phyloP scores from a whole-genome alignment of 176 grass and related monocot genomes.

The Rhynchospora tenuis region DNA sequence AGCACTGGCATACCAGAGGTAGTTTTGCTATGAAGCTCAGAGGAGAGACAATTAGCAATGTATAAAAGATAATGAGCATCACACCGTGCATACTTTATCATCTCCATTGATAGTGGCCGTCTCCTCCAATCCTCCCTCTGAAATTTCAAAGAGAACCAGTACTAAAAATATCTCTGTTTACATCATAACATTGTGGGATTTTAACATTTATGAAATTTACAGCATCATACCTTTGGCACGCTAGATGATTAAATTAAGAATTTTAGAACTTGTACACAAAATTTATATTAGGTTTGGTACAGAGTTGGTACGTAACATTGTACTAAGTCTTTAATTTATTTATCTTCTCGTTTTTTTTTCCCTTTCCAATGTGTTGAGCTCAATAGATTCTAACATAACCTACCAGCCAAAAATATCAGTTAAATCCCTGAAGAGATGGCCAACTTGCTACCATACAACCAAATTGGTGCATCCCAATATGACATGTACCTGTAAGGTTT shows the following conservation, averaged over 20 bases:
- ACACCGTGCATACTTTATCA: constrained; percentile 74
- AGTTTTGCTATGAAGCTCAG: constrained; percentile 58
- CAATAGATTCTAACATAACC: not conserved
- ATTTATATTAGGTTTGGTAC: not conserved
- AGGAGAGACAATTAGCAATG: constrained; percentile 75
- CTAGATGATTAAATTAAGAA: not conserved
- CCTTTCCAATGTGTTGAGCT: not conserved
- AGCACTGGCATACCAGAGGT: constrained; percentile 39
- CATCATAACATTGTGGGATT: not conserved
- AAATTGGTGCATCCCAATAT: not conserved
- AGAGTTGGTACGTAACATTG: not conserved
- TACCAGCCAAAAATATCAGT: not conserved
- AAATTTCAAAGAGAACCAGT: constrained; percentile 22
- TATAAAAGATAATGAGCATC: constrained; percentile 90
- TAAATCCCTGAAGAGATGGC: not conserved
- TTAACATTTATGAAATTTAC: not conserved
- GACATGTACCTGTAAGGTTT: constrained; percentile 72
- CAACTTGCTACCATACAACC: not conserved
- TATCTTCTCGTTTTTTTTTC: not conserved
- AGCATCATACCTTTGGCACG: not conserved
- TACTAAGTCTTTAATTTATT: not conserved
- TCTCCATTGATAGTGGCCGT: constrained; percentile 62
- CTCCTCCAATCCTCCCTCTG: constrained; percentile 98
- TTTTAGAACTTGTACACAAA: not conserved
- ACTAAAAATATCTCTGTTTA: not conserved